phyloP scores from a whole-genome alignment of 331 rosid genomes.

The Acacia pycnantha region DNA sequence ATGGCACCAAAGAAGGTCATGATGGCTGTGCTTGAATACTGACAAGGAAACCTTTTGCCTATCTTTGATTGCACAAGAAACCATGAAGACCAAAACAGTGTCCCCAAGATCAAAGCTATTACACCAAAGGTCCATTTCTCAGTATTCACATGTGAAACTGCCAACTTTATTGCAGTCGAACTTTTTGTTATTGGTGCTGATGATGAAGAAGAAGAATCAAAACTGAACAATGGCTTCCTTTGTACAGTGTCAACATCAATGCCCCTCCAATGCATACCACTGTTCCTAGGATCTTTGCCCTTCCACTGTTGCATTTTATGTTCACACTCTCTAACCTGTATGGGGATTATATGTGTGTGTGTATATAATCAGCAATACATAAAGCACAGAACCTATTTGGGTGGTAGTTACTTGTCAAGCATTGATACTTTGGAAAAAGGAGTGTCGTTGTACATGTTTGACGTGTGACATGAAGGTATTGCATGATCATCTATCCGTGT shows the following conservation, averaged over 20 bases:
- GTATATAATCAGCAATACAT: background rate
- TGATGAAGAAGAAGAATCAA: slow-evolving; percentile 32
- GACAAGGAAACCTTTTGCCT: slow-evolving; percentile 75
- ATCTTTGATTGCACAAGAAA: slow-evolving; percentile 72
- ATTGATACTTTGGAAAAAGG: background rate
- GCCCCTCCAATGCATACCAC: slow-evolving; percentile 75
- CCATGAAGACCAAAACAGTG: slow-evolving; percentile 86
- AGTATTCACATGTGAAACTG: slow-evolving; percentile 28
- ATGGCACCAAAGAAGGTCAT: slow-evolving; percentile 89
- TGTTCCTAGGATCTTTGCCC: slow-evolving; percentile 75
- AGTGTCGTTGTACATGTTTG: background rate
- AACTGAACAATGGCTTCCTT: slow-evolving; percentile 50
- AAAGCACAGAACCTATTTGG: background rate
- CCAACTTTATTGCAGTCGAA: slow-evolving; percentile 30
- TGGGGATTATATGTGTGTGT: background rate
- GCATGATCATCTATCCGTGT: background rate
- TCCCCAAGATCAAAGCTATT: slow-evolving; percentile 64
- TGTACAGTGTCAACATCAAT: slow-evolving; percentile 57
- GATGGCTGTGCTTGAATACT: slow-evolving; percentile 85
- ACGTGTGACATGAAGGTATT: background rate
- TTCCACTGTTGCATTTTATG: slow-evolving; percentile 72
- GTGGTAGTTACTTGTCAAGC: background rate
- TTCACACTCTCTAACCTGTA: slow-evolving; percentile 69
- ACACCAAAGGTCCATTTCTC: slow-evolving; percentile 72
- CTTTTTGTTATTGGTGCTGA: slow-evolving; percentile 21